A percentile compares a stretch with the other conserved stretches of the same genome.
Conservation (phyloP, 2,329 filamentous ascomycete genomes). For the Chaetomium sp. region DNA sequence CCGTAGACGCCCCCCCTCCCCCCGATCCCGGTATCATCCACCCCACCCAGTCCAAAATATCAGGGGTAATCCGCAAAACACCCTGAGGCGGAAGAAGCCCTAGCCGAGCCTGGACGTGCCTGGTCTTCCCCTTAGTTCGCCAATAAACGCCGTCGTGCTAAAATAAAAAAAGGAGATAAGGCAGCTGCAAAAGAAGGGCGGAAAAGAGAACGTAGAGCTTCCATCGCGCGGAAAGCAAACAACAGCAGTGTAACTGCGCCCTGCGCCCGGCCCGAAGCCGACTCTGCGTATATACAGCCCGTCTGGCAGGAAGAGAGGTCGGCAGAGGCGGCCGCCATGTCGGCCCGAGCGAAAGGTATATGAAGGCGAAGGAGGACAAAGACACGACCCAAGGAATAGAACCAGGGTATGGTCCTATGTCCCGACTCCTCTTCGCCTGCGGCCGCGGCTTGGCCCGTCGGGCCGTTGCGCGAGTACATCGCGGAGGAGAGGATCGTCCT, state of each 20-base stretch:
- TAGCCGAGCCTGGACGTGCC: neutral
- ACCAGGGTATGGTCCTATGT: constrained; percentile 28
- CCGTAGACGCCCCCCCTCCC: constrained; percentile 19
- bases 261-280: neutral
- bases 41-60: constrained; percentile 10
- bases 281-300: neutral
- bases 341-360: constrained; percentile 9
- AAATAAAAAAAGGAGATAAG: neutral
- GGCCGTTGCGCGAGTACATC: constrained; percentile 84
- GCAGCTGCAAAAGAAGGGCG: neutral
- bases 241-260: neutral
- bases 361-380: constrained; percentile 9
- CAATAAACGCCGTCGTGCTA: constrained; percentile 15
- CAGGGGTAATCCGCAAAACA: constrained; percentile 6
- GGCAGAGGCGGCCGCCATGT: neutral
- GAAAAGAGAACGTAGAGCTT: neutral
- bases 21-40: constrained; percentile 18
- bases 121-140: neutral
- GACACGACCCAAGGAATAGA: neutral
- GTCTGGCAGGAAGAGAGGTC: neutral
- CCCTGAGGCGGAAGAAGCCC: neutral
- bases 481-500: constrained; percentile 78
- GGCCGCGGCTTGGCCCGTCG: constrained; percentile 79
- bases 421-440: constrained; percentile 65
- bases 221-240: neutral